Conservation (phyloP, 2,329 filamentous ascomycete genomes). For the Metarhizium album region DNA sequence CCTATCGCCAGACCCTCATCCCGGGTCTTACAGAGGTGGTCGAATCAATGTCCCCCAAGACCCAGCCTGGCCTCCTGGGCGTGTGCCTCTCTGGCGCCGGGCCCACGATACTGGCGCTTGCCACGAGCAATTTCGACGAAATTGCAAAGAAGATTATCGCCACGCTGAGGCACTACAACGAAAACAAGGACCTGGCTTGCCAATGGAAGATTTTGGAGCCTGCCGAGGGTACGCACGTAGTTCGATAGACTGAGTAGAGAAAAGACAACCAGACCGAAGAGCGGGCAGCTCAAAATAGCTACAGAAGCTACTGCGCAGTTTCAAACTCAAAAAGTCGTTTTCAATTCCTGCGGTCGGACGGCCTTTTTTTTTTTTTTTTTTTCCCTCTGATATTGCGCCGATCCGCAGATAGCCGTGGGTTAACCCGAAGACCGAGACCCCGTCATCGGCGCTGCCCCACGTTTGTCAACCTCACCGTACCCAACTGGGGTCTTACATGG, state of each 20-base stretch:
- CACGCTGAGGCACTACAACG: constrained; percentile 52
- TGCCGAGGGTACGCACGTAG: constrained; percentile 56
- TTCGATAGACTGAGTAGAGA: constrained; percentile 19
- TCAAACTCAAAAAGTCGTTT: neutral
- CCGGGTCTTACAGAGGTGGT: constrained; percentile 87
- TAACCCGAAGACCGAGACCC: constrained; percentile 7
- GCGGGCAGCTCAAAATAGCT: no score
- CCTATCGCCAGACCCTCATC: constrained; percentile 84
- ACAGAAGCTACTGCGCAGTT: neutral
- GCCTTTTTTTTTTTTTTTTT: neutral
- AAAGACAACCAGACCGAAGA: neutral
- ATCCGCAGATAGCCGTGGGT: constrained; percentile 1
- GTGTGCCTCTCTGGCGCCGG: constrained; percentile 93
- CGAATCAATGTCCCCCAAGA: constrained; percentile 77
- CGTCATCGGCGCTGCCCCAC: neutral
- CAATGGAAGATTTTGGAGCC: constrained; percentile 83
- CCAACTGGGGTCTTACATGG: neutral
- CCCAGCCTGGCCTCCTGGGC: constrained; percentile 78
- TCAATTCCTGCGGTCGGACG: neutral
- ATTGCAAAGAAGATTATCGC: constrained; percentile 73
- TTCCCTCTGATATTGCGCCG: no score
- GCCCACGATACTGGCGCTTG: constrained; percentile 86
- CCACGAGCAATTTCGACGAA: constrained; percentile 77
- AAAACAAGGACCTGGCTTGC: constrained; percentile 59
- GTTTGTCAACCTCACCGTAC: neutral